Evolutionary conservation across 768 basidiomycete genomes (phyloP), one percentile per base, ranked within the genome.

Genomic region (Lentinula sp.): DNA sequence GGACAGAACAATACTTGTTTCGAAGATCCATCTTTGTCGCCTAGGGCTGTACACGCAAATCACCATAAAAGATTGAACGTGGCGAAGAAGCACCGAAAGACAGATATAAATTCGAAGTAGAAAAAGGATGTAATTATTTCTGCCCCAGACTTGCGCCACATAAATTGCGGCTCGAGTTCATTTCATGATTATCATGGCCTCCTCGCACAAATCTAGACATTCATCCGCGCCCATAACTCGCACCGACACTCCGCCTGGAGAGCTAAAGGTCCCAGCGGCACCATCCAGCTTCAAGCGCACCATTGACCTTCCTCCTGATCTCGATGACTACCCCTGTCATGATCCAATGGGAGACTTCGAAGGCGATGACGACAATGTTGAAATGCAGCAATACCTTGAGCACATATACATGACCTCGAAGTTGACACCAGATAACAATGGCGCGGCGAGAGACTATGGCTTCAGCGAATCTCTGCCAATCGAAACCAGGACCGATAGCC

Each of bases 211-310:
- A 28, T 28, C 28, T 28, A 28, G 28, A 33, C 28, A 16, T 35
- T 9, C 32, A 4, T 33, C 48, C 15, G 23, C 48, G 9, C 8
- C 50, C 28, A 36, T 35, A 32, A 15, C 50, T 33, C 35, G 32
- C n/a, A 51, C 50, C 33, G 18, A 13, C 33, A 35, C 32, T 28
- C 50, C 55, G 12, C 9, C 8, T 6, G 20, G 7, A 32, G 55
- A 56, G 7, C 10, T 39, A 4, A 41, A 16, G 3, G 23, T 43
- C 15, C 55, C 41, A 2, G 41, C 55, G n/a, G 55, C 55, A 15
- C 55, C 55, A 18, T 20, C 55, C 10, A 56, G 55, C 12, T 56
- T 56, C 16, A 56, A 56, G 55, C 55, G 13, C 39, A 56, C 55
- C 41, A 56, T 56, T 32, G 55, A 56, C 13, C 55, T 56, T 32